Percentiles rank a stretch among this genome's conserved stretches.
These are phyloP conservation scores for Mortierella sp. DNA, from an alignment of 371 early-diverging fungal genomes.

Conservation along the genomic window DNA sequence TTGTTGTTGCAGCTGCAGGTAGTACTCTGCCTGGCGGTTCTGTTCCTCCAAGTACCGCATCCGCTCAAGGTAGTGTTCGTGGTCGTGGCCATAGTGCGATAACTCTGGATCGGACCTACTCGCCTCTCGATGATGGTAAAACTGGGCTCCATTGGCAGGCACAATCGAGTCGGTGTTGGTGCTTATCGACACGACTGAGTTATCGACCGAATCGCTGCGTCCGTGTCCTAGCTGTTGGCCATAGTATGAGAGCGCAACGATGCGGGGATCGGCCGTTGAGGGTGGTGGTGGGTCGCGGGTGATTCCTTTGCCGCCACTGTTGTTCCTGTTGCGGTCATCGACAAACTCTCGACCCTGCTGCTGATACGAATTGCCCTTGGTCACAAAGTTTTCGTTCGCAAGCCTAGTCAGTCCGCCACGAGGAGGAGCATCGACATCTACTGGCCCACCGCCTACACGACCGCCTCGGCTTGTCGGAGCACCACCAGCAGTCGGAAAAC, in stretches of 20 bases:
- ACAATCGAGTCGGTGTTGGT: slow-evolving; percentile 3
- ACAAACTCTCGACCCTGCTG: neutral
- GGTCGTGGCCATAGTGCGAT: slow-evolving; percentile 20
- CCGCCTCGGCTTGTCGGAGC: neutral
- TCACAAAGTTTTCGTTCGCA: slow-evolving; percentile 21
- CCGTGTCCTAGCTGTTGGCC: neutral
- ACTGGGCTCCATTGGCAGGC: slow-evolving; percentile 1
- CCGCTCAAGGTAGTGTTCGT: slow-evolving; percentile 23
- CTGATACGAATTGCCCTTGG: neutral
- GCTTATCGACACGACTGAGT: neutral
- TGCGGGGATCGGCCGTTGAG: neutral
- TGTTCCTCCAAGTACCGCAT: slow-evolving; percentile 17
- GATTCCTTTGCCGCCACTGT: slow-evolving; percentile 9
- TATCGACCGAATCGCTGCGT: slow-evolving; percentile 15
- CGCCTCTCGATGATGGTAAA: slow-evolving; percentile 48
- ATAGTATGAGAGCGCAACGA: slow-evolving; percentile 1
- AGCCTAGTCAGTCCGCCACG: slow-evolving; percentile 10
- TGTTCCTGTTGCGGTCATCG: neutral
- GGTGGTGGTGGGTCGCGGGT: neutral
- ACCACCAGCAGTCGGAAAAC: neutral
- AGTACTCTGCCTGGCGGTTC: neutral
- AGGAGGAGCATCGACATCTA: neutral
- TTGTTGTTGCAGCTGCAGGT: slow-evolving; percentile 12
- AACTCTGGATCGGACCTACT: slow-evolving; percentile 52
- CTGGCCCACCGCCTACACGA: neutral